A percentile compares a stretch with the other conserved stretches of the same genome.
These are phyloP conservation scores for Trypanosoma boissoni DNA, from an alignment of 208 protist species.

Conservation along the genomic window DNA sequence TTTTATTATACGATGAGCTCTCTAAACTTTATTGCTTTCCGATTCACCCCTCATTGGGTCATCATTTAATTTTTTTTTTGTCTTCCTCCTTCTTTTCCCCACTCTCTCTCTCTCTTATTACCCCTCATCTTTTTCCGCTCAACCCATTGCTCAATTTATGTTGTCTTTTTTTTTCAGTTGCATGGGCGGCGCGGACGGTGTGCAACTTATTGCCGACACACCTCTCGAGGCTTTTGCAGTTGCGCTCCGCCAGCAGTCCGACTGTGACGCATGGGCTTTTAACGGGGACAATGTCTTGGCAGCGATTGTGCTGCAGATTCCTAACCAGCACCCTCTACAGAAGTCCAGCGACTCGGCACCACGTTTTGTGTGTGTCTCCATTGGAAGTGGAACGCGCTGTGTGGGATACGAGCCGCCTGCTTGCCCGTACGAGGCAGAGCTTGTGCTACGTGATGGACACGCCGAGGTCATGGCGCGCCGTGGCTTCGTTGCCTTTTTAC, in stretches of 20 bases:
- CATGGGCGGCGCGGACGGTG: conserved; percentile 1
- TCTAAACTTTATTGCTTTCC: conserved; percentile 5
- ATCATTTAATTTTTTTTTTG: background rate
- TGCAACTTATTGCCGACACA: background rate
- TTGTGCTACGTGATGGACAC: conserved; percentile 71
- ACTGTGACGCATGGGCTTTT: conserved; percentile 6
- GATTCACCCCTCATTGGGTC: background rate
- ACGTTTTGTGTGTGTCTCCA: conserved; percentile 67
- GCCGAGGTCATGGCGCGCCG: conserved; percentile 85
- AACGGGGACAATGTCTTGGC: conserved; percentile 30
- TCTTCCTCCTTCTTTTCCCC: conserved; percentile 11
- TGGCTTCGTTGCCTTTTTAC: conserved; percentile 65
- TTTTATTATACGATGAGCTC: conserved; percentile 2
- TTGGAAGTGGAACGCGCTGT: conserved; percentile 77
- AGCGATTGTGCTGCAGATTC: conserved; percentile 45
- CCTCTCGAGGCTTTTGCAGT: conserved; percentile 22
- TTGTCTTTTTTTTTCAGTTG: conserved; percentile 12
- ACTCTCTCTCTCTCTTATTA: conserved; percentile 2
- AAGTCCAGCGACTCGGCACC: background rate
- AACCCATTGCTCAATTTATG: too few relatives aligned
- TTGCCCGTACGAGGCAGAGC: conserved; percentile 2
- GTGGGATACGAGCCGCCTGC: conserved; percentile 27
- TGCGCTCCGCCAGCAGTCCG: conserved; percentile 7
- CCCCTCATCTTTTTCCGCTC: conserved; percentile 3
- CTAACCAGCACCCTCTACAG: too few relatives aligned